Base-by-base conservation (phyloP, 331 rosid species). In the Stylosanthes scabra region DNA sequence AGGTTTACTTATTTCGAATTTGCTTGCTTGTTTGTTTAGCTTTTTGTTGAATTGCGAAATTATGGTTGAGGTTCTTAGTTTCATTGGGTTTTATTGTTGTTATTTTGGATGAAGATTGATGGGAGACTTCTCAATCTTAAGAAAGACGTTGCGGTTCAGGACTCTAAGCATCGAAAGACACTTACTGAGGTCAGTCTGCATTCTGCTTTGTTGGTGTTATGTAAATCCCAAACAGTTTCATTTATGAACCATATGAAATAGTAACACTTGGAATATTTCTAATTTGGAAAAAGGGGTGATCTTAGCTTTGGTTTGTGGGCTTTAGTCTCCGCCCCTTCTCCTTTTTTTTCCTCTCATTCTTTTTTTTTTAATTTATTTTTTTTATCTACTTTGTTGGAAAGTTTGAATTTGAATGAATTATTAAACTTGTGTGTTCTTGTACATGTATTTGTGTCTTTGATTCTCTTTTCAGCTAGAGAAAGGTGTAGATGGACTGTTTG, bases 401-500 rank as follows among this genome's bases (percentile, higher is more conserved):
- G 47, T 49, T 74, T 70, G 76, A 69, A 68, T 76, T 61, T 31
- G 34, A 49, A 76, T 61, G 54, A 51, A 57, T 3, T 27, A 68
- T 54, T 59, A 27, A 70, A 14, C 52, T 73, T 25, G 45, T 51
- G 28, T 51, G 57, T 1, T 5, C 10, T 9, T 46, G 13, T 46
- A 13, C 15, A 12, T 51, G 41, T 59, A 27, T 25, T 16, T 72
- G 44, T 75, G 37, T 42, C 11, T 50, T 31, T 42, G 71, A 12
- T 74, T 71, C 49, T 67, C 14, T 85, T 72, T 80, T 77, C 97
- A 95, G 99, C 86, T 95, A 52, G 99, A 95, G 85, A 92, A 88
- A 83, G 98, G 99, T 74, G 97, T 95, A 46, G 99, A 95, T 82
- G 99, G 99, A 75, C 80, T 95, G 86, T 95, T 95, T 78, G 90